A percentile compares a stretch with the other conserved stretches of the same genome.
Evolutionary conservation across 345 rosid species (phyloP).

Genomic region (Xanthoceras sorbifolium): DNA sequence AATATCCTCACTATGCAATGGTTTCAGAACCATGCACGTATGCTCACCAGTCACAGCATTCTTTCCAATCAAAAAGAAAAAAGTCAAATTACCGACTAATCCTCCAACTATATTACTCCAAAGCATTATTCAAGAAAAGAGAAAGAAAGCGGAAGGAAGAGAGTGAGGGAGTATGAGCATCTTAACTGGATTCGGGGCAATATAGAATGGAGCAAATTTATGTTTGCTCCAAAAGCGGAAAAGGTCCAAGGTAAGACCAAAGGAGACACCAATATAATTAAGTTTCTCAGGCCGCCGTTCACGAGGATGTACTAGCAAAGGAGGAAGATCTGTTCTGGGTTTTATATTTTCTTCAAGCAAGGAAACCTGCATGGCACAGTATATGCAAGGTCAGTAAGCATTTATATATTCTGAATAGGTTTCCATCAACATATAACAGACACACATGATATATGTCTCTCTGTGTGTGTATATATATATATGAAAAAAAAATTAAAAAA

Average conservation of each 20-base stretch:
- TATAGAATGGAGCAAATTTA: slow-evolving; percentile 87
- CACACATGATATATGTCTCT: too few relatives aligned
- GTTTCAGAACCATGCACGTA: slow-evolving; percentile 87
- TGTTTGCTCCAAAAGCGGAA: slow-evolving; percentile 93
- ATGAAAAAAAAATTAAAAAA: not conserved
- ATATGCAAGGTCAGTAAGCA: not conserved
- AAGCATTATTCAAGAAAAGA: not conserved
- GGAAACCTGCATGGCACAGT: slow-evolving; percentile 58
- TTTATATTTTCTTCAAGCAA: slow-evolving; percentile 81
- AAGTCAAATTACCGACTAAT: slow-evolving; percentile 19
- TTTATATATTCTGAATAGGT: not conserved
- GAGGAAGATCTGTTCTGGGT: slow-evolving; percentile 86
- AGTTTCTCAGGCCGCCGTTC: slow-evolving; percentile 87
- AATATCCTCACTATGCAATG: slow-evolving; percentile 65
- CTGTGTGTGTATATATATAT: too few relatives aligned
- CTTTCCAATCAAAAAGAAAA: slow-evolving; percentile 36
- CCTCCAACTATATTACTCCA: slow-evolving; percentile 7
- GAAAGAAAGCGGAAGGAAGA: not conserved
- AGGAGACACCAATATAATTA: slow-evolving; percentile 91
- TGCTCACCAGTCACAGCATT: slow-evolving; percentile 92
- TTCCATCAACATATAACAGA: not conserved
- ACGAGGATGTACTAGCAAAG: slow-evolving; percentile 69
- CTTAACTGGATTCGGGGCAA: slow-evolving; percentile 90
- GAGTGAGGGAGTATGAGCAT: slow-evolving; percentile 12
- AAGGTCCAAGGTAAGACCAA: slow-evolving; percentile 96